Evolutionary conservation across 805 yeast species (phyloP).

Genomic region (Kregervanrija fluxuum): DNA sequence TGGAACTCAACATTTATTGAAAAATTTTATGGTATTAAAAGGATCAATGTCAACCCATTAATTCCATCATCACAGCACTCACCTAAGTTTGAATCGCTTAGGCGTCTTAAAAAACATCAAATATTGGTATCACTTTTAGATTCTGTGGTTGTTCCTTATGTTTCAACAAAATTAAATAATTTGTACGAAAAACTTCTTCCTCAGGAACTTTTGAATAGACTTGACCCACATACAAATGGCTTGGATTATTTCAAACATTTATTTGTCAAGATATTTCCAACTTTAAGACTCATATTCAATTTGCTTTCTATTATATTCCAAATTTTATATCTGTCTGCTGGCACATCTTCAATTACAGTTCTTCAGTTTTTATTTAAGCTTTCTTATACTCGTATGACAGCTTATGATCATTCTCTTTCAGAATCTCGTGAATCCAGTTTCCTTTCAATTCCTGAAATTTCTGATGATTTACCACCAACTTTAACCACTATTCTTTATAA

Average conservation of each 20-base stretch:
- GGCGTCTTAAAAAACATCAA: conserved; percentile 49
- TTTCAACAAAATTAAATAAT: conserved; percentile 60
- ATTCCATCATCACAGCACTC: neutral
- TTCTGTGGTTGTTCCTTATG: conserved; percentile 59
- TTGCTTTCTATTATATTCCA: conserved; percentile 49
- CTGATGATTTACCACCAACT: conserved; percentile 2
- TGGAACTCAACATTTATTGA: conserved; percentile 90
- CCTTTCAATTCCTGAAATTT: conserved; percentile 1
- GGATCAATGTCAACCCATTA: conserved; percentile 29
- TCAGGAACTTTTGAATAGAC: conserved; percentile 43
- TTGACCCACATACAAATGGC: conserved; percentile 23
- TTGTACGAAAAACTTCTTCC: conserved; percentile 59
- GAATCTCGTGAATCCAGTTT: conserved; percentile 17
- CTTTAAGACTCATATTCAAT: conserved; percentile 38
- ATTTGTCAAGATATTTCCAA: conserved; percentile 59
- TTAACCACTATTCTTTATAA: conserved; percentile 1
- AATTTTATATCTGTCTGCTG: conserved; percentile 61
- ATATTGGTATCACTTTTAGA: conserved; percentile 47
- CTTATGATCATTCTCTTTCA: conserved; percentile 39
- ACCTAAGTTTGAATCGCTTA: conserved; percentile 37
- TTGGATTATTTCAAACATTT: conserved; percentile 25
- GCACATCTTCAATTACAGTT: conserved; percentile 53
- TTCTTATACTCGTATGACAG: conserved; percentile 56
- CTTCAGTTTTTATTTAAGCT: conserved; percentile 55
- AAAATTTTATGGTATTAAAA: conserved; percentile 82